Evolutionary conservation across 2,329 filamentous ascomycete genomes (phyloP).

Genomic region (Trichothecium sympodiale): DNA sequence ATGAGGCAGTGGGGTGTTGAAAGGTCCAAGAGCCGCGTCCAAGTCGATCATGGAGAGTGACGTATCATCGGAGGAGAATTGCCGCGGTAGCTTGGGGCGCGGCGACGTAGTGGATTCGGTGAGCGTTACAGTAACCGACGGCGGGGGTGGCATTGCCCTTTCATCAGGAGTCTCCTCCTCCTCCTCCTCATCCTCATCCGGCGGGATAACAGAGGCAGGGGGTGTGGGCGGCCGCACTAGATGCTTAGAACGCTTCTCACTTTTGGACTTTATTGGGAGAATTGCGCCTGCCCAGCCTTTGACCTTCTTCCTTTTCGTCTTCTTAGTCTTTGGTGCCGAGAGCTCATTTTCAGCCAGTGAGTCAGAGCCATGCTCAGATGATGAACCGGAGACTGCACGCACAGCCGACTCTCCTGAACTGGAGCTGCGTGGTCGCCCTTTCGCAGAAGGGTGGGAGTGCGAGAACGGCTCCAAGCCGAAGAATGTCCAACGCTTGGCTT

Average conservation of each 20-base stretch:
- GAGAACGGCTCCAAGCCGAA: slow-evolving; percentile 48
- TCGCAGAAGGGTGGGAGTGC: slow-evolving; percentile 31
- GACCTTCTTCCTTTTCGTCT: slow-evolving; percentile 53
- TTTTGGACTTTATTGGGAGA: slow-evolving; percentile 43
- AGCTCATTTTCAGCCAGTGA: slow-evolving; percentile 12
- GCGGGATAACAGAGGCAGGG: slow-evolving; percentile 20
- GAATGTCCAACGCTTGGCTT: slow-evolving; percentile 50
- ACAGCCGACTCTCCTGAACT: slow-evolving; percentile 29
- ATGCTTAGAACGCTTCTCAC: slow-evolving; percentile 27
- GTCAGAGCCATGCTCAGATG: slow-evolving; percentile 25
- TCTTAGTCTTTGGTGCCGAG: slow-evolving; percentile 17
- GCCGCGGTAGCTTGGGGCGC: slow-evolving; percentile 20
- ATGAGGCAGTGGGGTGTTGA: slow-evolving; percentile 64
- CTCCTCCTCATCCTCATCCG: slow-evolving; percentile 18
- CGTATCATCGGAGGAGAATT: slow-evolving; percentile 45
- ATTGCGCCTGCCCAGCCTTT: slow-evolving; percentile 62
- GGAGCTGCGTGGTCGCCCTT: slow-evolving; percentile 33
- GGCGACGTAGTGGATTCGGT: slow-evolving; percentile 25
- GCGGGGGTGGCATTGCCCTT: slow-evolving; percentile 14
- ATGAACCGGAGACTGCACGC: slow-evolving; percentile 17
- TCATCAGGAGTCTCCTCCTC: slow-evolving; percentile 14
- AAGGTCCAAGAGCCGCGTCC: slow-evolving; percentile 84
- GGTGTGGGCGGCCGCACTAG: slow-evolving; percentile 35
- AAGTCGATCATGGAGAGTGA: slow-evolving; percentile 81
- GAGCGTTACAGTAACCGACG: slow-evolving; percentile 23